phyloP scores from a whole-genome alignment of 371 early-diverging fungal genomes.

The Haplosporangium sp. region DNA sequence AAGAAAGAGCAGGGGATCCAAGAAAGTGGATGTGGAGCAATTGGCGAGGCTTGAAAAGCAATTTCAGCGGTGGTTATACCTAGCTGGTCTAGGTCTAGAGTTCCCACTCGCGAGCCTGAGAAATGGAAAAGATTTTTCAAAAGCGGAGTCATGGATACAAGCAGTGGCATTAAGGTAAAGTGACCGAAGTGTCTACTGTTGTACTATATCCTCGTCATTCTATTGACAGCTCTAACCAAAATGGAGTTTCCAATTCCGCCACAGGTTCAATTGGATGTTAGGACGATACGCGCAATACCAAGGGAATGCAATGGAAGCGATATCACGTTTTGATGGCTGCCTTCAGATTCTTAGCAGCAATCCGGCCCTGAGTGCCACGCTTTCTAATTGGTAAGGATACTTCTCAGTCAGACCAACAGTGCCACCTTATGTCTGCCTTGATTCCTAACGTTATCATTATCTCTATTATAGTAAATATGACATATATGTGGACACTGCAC shows the following conservation, averaged over 20 bases:
- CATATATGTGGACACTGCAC: slow-evolving; percentile 31
- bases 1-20: slow-evolving; percentile 24
- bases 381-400: slow-evolving; percentile 57
- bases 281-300: slow-evolving; percentile 63
- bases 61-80: slow-evolving; percentile 40
- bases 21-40: slow-evolving; percentile 36
- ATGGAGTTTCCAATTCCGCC: background rate
- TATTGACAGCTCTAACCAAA: background rate
- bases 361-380: slow-evolving; percentile 1
- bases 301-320: slow-evolving; percentile 60
- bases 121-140: background rate
- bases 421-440: too few species aligned
- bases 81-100: slow-evolving; percentile 26
- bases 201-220: background rate
- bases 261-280: slow-evolving; percentile 39
- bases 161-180: slow-evolving; percentile 12
- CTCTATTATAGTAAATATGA: slow-evolving; percentile 59
- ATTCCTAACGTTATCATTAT: background rate
- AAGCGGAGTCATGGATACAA: slow-evolving; percentile 11
- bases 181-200: background rate
- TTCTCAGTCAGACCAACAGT: background rate
- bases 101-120: background rate
- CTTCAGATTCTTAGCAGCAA: slow-evolving; percentile 19
- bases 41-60: slow-evolving; percentile 23
- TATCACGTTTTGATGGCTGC: slow-evolving; percentile 57